These are phyloP conservation scores for Choanephora cucurbitarum DNA, from an alignment of 371 early-diverging fungal genomes.

Conservation along the genomic window DNA sequence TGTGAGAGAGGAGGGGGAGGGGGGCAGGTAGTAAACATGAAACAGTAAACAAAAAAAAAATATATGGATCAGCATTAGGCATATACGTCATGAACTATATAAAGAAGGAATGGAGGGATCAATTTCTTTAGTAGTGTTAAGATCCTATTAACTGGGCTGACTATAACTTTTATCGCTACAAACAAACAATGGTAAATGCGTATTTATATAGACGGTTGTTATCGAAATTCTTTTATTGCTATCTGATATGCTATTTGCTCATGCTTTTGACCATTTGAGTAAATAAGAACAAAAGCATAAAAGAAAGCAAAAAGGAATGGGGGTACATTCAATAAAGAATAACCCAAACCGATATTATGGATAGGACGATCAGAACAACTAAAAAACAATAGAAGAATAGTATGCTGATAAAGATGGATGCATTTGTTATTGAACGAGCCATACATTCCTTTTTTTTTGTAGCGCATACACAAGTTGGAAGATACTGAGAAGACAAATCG, in stretches of 20 bases:
- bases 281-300: too few relatives aligned
- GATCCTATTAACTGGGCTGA: too few relatives aligned
- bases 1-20: too few relatives aligned
- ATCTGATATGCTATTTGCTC: not conserved
- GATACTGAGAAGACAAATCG: not conserved
- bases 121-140: too few relatives aligned
- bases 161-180: too few relatives aligned
- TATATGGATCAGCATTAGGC: too few relatives aligned
- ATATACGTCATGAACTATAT: too few relatives aligned
- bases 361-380: not conserved
- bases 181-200: too few relatives aligned
- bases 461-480: not conserved
- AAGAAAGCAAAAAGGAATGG: not conserved
- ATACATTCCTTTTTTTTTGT: slow-evolving; percentile 31
- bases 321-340: not conserved
- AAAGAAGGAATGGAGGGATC: too few relatives aligned
- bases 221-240: not conserved
- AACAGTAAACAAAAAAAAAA: too few relatives aligned
- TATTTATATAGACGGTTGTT: not conserved
- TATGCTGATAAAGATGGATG: slow-evolving; percentile 26
- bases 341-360: not conserved
- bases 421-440: slow-evolving; percentile 50
- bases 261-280: too few relatives aligned
- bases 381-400: not conserved
- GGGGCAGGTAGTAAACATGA: too few relatives aligned